These are phyloP conservation scores for Phytopythium ostracodes DNA, from an alignment of 352 stramenopile genomes.

Conservation along the genomic window DNA sequence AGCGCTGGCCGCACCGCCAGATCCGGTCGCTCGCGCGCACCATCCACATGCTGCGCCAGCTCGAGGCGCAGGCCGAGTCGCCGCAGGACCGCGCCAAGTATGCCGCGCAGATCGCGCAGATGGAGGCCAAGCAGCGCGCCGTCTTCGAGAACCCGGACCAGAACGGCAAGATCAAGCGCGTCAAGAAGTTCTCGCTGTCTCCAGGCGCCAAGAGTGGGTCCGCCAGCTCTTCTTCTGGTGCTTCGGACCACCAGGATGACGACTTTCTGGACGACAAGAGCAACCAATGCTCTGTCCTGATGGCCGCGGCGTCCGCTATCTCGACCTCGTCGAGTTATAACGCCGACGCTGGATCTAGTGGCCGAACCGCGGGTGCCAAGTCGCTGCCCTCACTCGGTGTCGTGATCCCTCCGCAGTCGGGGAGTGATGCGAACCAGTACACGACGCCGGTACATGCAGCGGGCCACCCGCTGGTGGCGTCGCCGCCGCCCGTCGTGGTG, in stretches of 20 bases:
- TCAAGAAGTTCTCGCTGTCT: conserved; percentile 41
- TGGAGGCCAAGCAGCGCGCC: conserved; percentile 60
- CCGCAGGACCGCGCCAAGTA: conserved; percentile 50
- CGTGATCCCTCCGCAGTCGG: conserved; percentile 14
- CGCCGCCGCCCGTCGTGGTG: conserved; percentile 7
- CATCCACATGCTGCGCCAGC: conserved; percentile 71
- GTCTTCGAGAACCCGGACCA: conserved; percentile 66
- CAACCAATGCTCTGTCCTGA: conserved; percentile 12
- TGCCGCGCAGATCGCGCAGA: conserved; percentile 44
- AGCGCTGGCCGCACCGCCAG: conserved; percentile 63
- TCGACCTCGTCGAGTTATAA: neutral
- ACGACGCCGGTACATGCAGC: conserved; percentile 31
- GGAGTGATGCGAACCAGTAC: conserved; percentile 6
- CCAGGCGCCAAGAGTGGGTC: conserved; percentile 10
- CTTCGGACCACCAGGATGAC: neutral
- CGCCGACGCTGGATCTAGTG: neutral
- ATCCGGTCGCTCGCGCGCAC: conserved; percentile 65
- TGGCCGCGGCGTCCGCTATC: conserved; percentile 15
- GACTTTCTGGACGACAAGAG: neutral
- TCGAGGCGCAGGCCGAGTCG: conserved; percentile 36
- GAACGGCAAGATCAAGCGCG: conserved; percentile 51
- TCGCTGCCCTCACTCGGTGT: conserved; percentile 14
- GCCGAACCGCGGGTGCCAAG: too few species aligned
- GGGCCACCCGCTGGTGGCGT: conserved; percentile 6
- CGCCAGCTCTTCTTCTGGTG: neutral